A percentile compares a stretch with the other conserved stretches of the same genome.
Evolutionary conservation across 495 filamentous ascomycete species (phyloP).

Genomic region (Pseudoneurospora amorphoporcata): DNA sequence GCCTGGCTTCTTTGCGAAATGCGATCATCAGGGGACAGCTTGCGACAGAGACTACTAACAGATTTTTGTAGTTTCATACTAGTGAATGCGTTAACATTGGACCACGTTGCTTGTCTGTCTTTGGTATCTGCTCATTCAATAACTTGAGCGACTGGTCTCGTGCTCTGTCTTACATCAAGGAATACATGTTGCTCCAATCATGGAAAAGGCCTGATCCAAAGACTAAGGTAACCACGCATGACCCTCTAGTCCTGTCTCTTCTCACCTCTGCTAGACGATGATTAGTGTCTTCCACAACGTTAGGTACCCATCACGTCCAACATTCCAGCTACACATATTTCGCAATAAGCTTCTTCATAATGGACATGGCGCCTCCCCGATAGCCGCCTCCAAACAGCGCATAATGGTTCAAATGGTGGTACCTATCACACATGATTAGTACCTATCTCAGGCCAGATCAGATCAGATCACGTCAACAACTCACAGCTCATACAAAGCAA

Average conservation of each 20-base stretch:
- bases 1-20: not conserved
- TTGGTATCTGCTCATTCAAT: not conserved
- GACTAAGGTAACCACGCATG: not conserved
- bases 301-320: too few relatives aligned
- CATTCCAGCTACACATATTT: conserved; percentile 46
- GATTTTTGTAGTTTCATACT: not conserved
- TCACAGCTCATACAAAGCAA: conserved; percentile 72
- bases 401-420: conserved; percentile 86
- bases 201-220: not conserved
- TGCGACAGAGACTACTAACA: not conserved
- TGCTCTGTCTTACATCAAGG: not conserved
- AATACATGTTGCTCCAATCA: too few relatives aligned
- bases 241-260: not conserved
- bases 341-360: conserved; percentile 57
- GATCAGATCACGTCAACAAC: conserved; percentile 26
- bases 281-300: not conserved
- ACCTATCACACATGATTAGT: conserved; percentile 35
- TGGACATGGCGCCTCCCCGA: conserved; percentile 57
- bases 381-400: conserved; percentile 77
- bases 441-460: not conserved
- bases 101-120: not conserved
- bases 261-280: not conserved
- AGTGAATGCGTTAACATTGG: not conserved
- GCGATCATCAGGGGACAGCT: not conserved
- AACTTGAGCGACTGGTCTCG: not conserved